Conservation (phyloP, 106 monocot species). For the Apostasia shenzhenica region DNA sequence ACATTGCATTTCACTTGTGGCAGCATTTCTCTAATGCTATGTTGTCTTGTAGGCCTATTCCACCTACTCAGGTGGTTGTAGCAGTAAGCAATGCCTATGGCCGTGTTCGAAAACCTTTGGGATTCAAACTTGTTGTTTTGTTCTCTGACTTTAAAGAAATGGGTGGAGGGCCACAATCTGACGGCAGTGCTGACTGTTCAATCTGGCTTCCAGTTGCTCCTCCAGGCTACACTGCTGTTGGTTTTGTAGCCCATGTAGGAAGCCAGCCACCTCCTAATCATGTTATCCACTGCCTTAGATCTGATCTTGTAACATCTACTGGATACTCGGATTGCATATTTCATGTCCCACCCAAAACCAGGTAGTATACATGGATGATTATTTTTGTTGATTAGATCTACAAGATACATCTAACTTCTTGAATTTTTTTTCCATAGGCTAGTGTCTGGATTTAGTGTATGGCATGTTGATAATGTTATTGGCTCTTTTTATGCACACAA, state of each 20-base stretch:
- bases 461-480: slow-evolving; percentile 79
- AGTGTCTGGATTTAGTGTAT: slow-evolving; percentile 72
- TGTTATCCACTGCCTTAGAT: slow-evolving; percentile 79
- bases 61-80: slow-evolving; percentile 87
- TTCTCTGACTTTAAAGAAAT: slow-evolving; percentile 38
- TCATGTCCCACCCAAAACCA: slow-evolving; percentile 37
- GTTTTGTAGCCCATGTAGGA: slow-evolving; percentile 80
- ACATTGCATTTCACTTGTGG: neutral
- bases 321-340: slow-evolving; percentile 70
- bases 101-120: slow-evolving; percentile 78
- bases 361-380: slow-evolving; percentile 19
- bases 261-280: slow-evolving; percentile 73
- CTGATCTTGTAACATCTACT: slow-evolving; percentile 81
- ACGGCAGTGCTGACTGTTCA: slow-evolving; percentile 51
- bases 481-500: slow-evolving; percentile 70
- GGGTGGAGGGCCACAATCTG: slow-evolving; percentile 8
- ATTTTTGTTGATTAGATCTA: neutral
- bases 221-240: slow-evolving; percentile 82
- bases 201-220: slow-evolving; percentile 93
- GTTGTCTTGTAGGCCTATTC: slow-evolving; percentile 46
- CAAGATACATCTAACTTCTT: neutral
- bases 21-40: neutral
- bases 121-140: slow-evolving; percentile 61
- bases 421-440: slow-evolving; percentile 17
- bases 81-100: slow-evolving; percentile 84